Percentiles rank a stretch among this genome's conserved stretches.
Conservation (phyloP, 805 yeast genomes). For the Cyberlindnera samutprakarnensis region DNA sequence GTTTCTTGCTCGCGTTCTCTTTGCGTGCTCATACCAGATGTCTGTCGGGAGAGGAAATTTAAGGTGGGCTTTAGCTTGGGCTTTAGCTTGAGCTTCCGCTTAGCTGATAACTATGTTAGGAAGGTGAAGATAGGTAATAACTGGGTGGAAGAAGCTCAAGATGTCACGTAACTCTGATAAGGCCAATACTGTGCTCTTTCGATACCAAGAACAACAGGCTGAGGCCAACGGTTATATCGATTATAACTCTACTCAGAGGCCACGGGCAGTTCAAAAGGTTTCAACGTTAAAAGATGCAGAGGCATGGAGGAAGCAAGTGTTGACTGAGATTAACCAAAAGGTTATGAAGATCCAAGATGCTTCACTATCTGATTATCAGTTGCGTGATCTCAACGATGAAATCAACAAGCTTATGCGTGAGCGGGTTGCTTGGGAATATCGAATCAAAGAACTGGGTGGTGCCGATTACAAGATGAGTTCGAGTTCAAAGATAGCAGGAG, state of each 20-base stretch:
- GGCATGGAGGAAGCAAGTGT: slow-evolving; percentile 55
- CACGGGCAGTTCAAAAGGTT: slow-evolving; percentile 49
- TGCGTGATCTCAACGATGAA: slow-evolving; percentile 70
- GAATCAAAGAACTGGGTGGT: slow-evolving; percentile 65
- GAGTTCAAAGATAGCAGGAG: slow-evolving; percentile 12
- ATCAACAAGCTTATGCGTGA: slow-evolving; percentile 62
- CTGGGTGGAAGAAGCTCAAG: not conserved
- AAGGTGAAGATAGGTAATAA: too few species aligned
- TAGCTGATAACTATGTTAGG: too few species aligned
- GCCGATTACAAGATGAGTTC: slow-evolving; percentile 42
- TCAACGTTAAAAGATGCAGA: slow-evolving; percentile 56
- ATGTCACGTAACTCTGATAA: slow-evolving; percentile 79
- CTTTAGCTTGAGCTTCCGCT: too few species aligned
- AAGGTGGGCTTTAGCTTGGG: too few species aligned
- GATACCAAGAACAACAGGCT: slow-evolving; percentile 57
- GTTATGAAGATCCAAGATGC: slow-evolving; percentile 60
- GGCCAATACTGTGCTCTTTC: slow-evolving; percentile 61
- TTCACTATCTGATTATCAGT: slow-evolving; percentile 46
- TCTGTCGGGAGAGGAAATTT: too few species aligned
- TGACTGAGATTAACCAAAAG: slow-evolving; percentile 55
- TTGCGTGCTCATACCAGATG: too few species aligned
- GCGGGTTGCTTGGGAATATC: slow-evolving; percentile 71
- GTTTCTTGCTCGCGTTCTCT: too few species aligned
- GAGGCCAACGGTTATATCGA: slow-evolving; percentile 53
- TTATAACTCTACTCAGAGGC: slow-evolving; percentile 49